These are phyloP conservation scores for Globisporangium emineosum DNA, from an alignment of 352 stramenopile genomes.

Conservation along the genomic window DNA sequence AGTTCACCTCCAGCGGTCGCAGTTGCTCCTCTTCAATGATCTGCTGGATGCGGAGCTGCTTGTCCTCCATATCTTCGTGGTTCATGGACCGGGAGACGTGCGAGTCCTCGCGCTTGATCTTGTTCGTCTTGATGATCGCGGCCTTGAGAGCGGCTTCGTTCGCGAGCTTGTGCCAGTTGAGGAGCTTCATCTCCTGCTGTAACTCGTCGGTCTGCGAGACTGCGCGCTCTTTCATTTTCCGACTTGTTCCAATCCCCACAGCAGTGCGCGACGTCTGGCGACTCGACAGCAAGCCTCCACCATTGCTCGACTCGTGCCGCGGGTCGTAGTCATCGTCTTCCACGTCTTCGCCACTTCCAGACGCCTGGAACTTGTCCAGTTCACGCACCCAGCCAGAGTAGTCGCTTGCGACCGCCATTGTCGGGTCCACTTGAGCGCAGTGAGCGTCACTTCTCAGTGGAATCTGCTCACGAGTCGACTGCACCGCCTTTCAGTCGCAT, in stretches of 20 bases:
- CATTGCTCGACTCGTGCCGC: conserved; percentile 15
- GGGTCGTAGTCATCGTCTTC: conserved; percentile 8
- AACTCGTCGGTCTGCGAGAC: conserved; percentile 77
- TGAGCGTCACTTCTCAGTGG: neutral
- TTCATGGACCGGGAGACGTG: conserved; percentile 42
- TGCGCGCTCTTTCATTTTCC: conserved; percentile 17
- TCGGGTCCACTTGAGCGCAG: neutral
- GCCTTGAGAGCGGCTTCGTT: conserved; percentile 93
- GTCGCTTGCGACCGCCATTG: conserved; percentile 19
- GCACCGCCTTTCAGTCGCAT: conserved; percentile 5
- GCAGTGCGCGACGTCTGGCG: conserved; percentile 7
- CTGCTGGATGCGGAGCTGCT: conserved; percentile 86
- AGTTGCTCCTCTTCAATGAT: conserved; percentile 92
- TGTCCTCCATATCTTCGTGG: conserved; percentile 70
- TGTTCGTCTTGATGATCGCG: conserved; percentile 86
- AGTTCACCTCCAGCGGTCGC: conserved; percentile 87
- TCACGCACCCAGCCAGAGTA: conserved; percentile 24
- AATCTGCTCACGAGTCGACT: neutral
- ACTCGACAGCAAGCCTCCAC: neutral
- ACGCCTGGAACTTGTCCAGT: conserved; percentile 17
- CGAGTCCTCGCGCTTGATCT: conserved; percentile 76
- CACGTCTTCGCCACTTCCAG: neutral
- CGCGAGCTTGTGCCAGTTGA: conserved; percentile 94
- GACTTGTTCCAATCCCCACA: neutral
- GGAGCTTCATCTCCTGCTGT: conserved; percentile 91